These are phyloP conservation scores for Metarhizium anisopliae DNA, from an alignment of 2,329 filamentous ascomycete genomes.

Conservation along the genomic window DNA sequence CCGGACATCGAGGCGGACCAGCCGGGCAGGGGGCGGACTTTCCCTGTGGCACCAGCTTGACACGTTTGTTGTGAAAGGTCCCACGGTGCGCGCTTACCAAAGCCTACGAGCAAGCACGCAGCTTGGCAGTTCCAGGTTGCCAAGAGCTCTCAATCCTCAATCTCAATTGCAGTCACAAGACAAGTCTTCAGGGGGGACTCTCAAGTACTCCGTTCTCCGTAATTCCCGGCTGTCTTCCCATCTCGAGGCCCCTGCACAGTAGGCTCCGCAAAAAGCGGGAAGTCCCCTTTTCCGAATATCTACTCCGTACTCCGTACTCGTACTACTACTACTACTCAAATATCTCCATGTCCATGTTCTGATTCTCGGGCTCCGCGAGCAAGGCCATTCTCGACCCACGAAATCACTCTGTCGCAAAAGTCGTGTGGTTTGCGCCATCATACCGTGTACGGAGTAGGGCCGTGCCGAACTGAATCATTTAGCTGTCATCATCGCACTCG, in stretches of 20 bases:
- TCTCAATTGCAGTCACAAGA: not conserved
- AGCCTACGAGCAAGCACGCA: not conserved
- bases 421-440: not conserved
- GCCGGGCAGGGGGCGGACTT: conserved; percentile 1
- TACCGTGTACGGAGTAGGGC: not conserved
- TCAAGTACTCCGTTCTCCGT: too few relatives aligned
- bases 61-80: not conserved
- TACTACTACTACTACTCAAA: not conserved
- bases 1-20: not conserved
- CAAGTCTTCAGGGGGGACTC: too few relatives aligned
- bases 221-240: too few relatives aligned
- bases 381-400: not conserved
- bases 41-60: not conserved
- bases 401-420: not conserved
- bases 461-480: too few relatives aligned
- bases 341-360: not conserved
- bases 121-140: too few relatives aligned
- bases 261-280: not conserved
- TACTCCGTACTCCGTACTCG: not conserved
- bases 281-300: not conserved
- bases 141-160: too few relatives aligned
- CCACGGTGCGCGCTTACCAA: not conserved
- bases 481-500: not conserved
- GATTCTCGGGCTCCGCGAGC: not conserved
- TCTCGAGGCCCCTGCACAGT: too few relatives aligned